Percentiles rank a stretch among this genome's conserved stretches.
phyloP scores from a whole-genome alignment of 2,329 filamentous ascomycete species.

The Teratosphaeria nubilosa region DNA sequence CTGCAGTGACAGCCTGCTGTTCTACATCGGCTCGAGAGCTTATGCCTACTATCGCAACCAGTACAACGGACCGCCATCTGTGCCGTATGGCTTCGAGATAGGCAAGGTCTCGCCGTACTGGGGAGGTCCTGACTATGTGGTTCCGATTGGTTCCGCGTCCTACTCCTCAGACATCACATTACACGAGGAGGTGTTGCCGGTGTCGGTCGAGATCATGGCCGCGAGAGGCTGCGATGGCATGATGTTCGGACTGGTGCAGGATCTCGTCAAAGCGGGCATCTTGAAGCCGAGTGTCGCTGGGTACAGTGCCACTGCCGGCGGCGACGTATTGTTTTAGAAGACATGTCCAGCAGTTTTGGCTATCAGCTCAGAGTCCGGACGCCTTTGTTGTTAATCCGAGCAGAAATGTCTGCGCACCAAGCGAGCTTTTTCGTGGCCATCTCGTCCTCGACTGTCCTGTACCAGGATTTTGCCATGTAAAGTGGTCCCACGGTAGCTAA shows the following conservation, averaged over 20 bases:
- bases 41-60: constrained; percentile 36
- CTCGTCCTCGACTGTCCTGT: background rate
- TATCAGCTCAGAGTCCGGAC: background rate
- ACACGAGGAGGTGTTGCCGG: constrained; percentile 44
- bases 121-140: constrained; percentile 39
- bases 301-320: constrained; percentile 29
- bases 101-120: constrained; percentile 39
- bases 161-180: constrained; percentile 40
- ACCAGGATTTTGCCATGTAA: background rate
- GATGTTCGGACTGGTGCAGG: constrained; percentile 44
- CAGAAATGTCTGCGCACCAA: background rate
- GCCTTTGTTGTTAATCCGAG: background rate
- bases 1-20: constrained; percentile 41
- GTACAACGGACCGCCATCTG: constrained; percentile 31
- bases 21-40: constrained; percentile 38
- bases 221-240: constrained; percentile 52
- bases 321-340: constrained; percentile 30
- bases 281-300: constrained; percentile 38
- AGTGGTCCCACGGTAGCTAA: background rate
- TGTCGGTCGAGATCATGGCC: constrained; percentile 48
- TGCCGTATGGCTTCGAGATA: constrained; percentile 40
- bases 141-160: constrained; percentile 34
- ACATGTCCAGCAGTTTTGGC: background rate
- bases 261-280: constrained; percentile 41
- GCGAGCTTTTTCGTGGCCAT: background rate